Percentiles rank a stretch among this genome's conserved stretches.
Evolutionary conservation across 1,284 basidiomycete genomes (phyloP).

Genomic region (Papiliotrema laurentii): DNA sequence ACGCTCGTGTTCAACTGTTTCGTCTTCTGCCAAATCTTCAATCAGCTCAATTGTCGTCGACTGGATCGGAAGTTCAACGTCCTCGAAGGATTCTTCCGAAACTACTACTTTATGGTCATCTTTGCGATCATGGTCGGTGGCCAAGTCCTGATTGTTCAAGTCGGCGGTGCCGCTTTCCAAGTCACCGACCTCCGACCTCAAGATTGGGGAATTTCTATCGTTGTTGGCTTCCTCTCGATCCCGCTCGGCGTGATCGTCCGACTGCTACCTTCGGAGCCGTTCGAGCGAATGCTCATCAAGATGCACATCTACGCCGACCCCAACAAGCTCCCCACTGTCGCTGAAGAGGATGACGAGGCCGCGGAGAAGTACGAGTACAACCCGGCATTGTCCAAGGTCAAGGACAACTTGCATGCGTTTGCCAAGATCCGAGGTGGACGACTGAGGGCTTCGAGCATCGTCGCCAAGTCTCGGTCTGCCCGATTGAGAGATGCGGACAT

Average conservation of each 20-base stretch:
- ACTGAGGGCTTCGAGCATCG: slow-evolving; percentile 63
- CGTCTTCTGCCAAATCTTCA: slow-evolving; percentile 93
- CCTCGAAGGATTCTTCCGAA: slow-evolving; percentile 74
- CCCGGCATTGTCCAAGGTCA: slow-evolving; percentile 57
- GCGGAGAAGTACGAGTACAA: slow-evolving; percentile 44
- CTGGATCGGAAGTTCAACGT: slow-evolving; percentile 84
- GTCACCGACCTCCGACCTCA: slow-evolving; percentile 72
- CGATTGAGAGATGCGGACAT: slow-evolving; percentile 54
- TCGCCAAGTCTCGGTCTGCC: slow-evolving; percentile 67
- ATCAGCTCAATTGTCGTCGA: slow-evolving; percentile 86
- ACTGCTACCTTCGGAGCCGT: slow-evolving; percentile 69
- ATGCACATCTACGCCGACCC: slow-evolving; percentile 65
- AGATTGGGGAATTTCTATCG: slow-evolving; percentile 89
- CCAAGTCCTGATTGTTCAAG: slow-evolving; percentile 84
- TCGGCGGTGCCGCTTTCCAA: slow-evolving; percentile 87
- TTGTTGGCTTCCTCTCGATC: slow-evolving; percentile 76
- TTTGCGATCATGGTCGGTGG: slow-evolving; percentile 75
- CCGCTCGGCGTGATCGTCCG: slow-evolving; percentile 83
- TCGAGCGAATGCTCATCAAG: slow-evolving; percentile 67
- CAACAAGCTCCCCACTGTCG: slow-evolving; percentile 61
- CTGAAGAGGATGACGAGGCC: slow-evolving; percentile 56
- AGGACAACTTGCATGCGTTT: slow-evolving; percentile 79
- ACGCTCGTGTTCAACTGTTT: slow-evolving; percentile 94
- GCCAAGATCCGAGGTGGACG: slow-evolving; percentile 79
- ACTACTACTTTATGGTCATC: slow-evolving; percentile 84